Evolutionary conservation across 2,329 filamentous ascomycete species (phyloP), one percentile per base, ranked within the genome.

Genomic region (Penicillium sumatraense): DNA sequence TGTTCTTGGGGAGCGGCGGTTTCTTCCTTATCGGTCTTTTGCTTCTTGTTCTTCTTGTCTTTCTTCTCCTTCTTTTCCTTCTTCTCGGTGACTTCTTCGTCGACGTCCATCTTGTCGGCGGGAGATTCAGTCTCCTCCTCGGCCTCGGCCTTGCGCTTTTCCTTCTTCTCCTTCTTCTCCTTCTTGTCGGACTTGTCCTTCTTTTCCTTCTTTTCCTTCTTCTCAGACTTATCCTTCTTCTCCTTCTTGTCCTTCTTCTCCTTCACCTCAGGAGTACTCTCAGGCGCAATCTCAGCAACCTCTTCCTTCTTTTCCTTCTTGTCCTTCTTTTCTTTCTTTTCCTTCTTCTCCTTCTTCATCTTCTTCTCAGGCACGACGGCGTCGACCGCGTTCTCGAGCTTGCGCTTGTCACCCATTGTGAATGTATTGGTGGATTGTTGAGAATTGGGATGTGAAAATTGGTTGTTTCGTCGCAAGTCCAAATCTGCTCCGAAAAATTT

Each of bases 331-430:
- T 60, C 64, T 21, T 68, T 65, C 40, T 62, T 60, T 9, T 68
- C 64, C 21, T 60, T 58, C 54, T 66, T 64, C 16, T 68, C 70
- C 53, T 66, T 66, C 57, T 72, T 72, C 46, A 64, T 59, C 63
- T 73, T 73, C 64, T 72, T 72, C 41, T 70, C 62, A 2, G 68
- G 65, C 54, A 64, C 59, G 49, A 64, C 58, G 7, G 58, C 70
- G 20, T 58, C 60, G 33, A 56, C 40, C 9, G 54, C 46, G 54
- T 67, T 63, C 54, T 72, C 65, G 60, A 72, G 69, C 65, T 75
- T 75, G 67, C 72, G 72, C 65, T 74, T 74, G 57, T 73, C 71
- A 49, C 68, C 64, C 70, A 74, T 75, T 63, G 52, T 67, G 29
- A n/a, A 29, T 33, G 18, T 11, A 18, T 38, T 16, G 29, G 46